These are phyloP conservation scores for Penicillium crystallinum DNA, from an alignment of 495 filamentous ascomycete species.

Conservation along the genomic window DNA sequence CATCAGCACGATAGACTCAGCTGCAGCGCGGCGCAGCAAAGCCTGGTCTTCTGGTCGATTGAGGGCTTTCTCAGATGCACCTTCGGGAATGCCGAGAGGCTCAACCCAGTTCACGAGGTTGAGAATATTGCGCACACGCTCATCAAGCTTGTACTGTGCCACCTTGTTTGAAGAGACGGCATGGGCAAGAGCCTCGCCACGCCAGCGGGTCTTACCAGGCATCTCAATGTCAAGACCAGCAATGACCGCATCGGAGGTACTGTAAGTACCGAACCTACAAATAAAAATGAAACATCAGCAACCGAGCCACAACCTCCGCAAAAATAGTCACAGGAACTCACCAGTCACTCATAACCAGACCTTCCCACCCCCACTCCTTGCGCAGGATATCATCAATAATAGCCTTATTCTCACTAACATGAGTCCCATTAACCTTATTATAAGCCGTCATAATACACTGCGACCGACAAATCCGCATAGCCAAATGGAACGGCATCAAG, in stretches of 20 bases:
- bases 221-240: constrained; percentile 73
- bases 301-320: background rate
- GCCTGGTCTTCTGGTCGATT: constrained; percentile 60
- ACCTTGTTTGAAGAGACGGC: constrained; percentile 57
- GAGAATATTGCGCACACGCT: constrained; percentile 57
- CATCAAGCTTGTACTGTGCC: constrained; percentile 52
- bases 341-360: constrained; percentile 69
- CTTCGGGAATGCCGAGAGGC: constrained; percentile 55
- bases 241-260: constrained; percentile 58
- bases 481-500: constrained; percentile 66
- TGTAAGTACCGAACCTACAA: constrained; percentile 57
- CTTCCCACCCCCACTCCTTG: constrained; percentile 67
- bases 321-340: constrained; percentile 24
- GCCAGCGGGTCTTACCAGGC: constrained; percentile 64
- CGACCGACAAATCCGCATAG: constrained; percentile 57
- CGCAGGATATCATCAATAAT: constrained; percentile 61
- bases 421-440: constrained; percentile 67
- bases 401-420: constrained; percentile 61
- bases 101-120: constrained; percentile 60
- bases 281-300: background rate
- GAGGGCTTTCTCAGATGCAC: constrained; percentile 56
- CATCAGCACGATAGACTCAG: constrained; percentile 70
- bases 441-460: constrained; percentile 72
- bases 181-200: constrained; percentile 55
- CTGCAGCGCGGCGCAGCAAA: constrained; percentile 61